Evolutionary conservation across 257 asterid genomes (phyloP), one percentile per base, ranked within the genome.

Genomic region (Lycium ferocissimum): DNA sequence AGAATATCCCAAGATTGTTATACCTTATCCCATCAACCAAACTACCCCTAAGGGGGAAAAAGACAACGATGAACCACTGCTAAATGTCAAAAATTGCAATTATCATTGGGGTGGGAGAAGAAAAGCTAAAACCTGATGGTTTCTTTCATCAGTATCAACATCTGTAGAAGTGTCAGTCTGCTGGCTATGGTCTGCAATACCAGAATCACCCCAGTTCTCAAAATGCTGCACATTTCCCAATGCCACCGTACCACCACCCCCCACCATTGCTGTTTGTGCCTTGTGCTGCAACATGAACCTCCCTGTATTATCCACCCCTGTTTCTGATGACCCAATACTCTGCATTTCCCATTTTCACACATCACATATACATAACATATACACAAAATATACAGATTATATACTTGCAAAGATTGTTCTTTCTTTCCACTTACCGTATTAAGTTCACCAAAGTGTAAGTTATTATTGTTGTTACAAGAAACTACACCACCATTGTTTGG

Each of bases 241-340:
- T 45, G 86, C 89, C 86, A 2, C 22, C 79, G n/a, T 8, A 5
- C 58, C 57, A 33, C 87, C 76, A 62, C 67, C 86, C 35, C 82
- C 90, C 87, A 84, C 83, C 88, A 84, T 87, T 76, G 81, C 57
- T 35, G 86, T 3, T 84, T 62, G 85, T 49, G 89, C 14, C 5
- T 84, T 90, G 86, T 89, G 92, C 40, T 89, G 92, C 37, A 90
- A 82, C 83, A 91, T 87, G 83, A 90, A 87, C 84, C 82, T 91
- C 38, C 95, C 93, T 83, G 95, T 85, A 61, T 88, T 85, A 61
- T 88, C 94, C 82, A 79, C 87, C 58, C 83, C 89, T 26, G 88
- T 92, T 70, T 88, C 93, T 53, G 97, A 86, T 83, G 97, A 92
- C 72, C 95, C 90, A 86, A 96, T 59, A 83, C 91, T 91, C 97